Conservation (phyloP, 1,284 basidiomycete species). For the Ustilago trichophora region DNA sequence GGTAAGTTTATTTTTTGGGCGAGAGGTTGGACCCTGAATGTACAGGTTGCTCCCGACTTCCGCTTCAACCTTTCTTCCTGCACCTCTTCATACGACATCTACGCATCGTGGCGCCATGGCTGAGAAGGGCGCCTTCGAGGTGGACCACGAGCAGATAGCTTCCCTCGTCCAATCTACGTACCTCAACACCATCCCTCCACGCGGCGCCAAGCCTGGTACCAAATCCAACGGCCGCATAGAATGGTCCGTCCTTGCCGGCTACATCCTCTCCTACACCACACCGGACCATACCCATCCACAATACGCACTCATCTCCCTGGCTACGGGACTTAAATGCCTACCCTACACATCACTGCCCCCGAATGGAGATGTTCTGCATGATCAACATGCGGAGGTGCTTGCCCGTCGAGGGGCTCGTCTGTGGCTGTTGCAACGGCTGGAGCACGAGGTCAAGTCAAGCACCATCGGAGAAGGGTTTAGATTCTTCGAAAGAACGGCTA, state of each 20-base stretch:
- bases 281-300: neutral
- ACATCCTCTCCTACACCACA: slow-evolving; percentile 23
- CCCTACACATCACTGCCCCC: slow-evolving; percentile 74
- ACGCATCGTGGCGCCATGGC: too few relatives aligned
- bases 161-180: slow-evolving; percentile 15
- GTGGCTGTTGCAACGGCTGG: slow-evolving; percentile 81
- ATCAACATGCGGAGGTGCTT: slow-evolving; percentile 88
- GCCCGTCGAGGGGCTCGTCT: slow-evolving; percentile 79
- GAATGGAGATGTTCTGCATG: slow-evolving; percentile 84
- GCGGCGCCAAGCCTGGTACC: slow-evolving; percentile 41
- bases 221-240: slow-evolving; percentile 40
- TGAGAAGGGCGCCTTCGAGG: neutral
- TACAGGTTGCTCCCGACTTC: neutral
- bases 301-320: slow-evolving; percentile 72
- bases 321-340: slow-evolving; percentile 86
- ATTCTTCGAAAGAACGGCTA: slow-evolving; percentile 7
- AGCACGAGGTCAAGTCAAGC: slow-evolving; percentile 48
- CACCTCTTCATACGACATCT: neutral
- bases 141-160: slow-evolving; percentile 35
- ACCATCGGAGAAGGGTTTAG: neutral
- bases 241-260: slow-evolving; percentile 54
- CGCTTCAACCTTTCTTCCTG: too few relatives aligned
- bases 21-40: slow-evolving; percentile 10
- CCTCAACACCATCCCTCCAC: slow-evolving; percentile 18
- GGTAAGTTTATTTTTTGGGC: neutral